Evolutionary conservation across 2,329 filamentous ascomycete species (phyloP), one percentile per base, ranked within the genome.

Genomic region (Cytospora mali): DNA sequence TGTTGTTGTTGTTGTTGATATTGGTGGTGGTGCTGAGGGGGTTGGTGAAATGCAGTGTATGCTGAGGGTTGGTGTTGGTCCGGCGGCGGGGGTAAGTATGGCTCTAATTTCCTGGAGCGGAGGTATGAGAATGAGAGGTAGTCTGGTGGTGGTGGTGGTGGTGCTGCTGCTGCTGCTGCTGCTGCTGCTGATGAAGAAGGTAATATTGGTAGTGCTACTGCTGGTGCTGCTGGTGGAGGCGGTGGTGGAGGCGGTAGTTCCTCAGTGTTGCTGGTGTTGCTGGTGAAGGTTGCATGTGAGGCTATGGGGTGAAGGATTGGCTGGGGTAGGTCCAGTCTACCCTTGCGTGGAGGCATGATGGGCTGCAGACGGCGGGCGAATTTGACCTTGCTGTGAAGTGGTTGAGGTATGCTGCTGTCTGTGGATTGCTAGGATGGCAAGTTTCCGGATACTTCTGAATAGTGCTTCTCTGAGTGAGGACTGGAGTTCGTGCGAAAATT

Each of bases 81-180:
- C 35, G 52, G 51, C 52, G 58, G 55, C 39, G 58, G 55, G 14
- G 62, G 59, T 23, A 62, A 46, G 51, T 65, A 62, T 7, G 55
- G 55, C 29, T 59, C 60, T 6, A 63, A 33, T 25, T 60, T 58
- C 46, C 55, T 31, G n/a, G 63, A 55, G 55, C 56, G 52, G 16
- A 42, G 42, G 55, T 58, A 57, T 18, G 62, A 54, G 55, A 64
- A 64, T 7, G 58, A 54, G 62, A 62, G 58, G 11, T 39, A 48
- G 25, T 64, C 58, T 27, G 27, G 16, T n/a, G 56, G 42, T 27
- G 21, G 25, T 54, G 50, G 9, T 58, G 55, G 6, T 56, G 54
- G 11, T 48, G 54, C n/a, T 49, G 28, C 10, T 16, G 29, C 21
- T 39, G 48, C 10, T 39, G 23, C 18, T 52, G 31, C 23, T 31